Evolutionary conservation across 2,329 filamentous ascomycete species (phyloP).

Genomic region (Pyrenochaeta sp.): DNA sequence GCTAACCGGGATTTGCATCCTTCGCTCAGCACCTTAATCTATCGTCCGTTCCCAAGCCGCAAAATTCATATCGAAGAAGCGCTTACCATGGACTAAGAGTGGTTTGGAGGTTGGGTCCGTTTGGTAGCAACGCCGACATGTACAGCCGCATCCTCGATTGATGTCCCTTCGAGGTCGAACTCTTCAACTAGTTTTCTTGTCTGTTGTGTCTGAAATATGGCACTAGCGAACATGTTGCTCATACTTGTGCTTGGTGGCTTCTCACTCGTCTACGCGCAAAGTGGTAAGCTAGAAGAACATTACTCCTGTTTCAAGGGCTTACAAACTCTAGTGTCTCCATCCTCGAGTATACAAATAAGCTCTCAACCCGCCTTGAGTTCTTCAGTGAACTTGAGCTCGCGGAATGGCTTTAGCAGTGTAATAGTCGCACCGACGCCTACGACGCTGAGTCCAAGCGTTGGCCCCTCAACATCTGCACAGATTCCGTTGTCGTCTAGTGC

Average conservation of each 20-base stretch:
- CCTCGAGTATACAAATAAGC: background rate
- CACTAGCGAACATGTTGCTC: constrained; percentile 1
- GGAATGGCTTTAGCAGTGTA: constrained; percentile 3
- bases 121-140: background rate
- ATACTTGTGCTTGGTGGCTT: constrained; percentile 3
- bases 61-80: constrained; percentile 7
- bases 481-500: background rate
- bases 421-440: background rate
- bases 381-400: constrained; percentile 6
- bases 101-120: constrained; percentile 1
- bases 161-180: background rate
- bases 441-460: background rate
- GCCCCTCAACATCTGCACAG: background rate
- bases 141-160: background rate
- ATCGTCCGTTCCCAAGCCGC: constrained; percentile 7
- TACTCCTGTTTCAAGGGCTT: background rate
- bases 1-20: background rate
- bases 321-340: background rate
- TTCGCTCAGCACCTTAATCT: constrained; percentile 2
- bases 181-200: background rate
- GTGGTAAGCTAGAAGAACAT: background rate
- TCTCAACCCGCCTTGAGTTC: constrained; percentile 2
- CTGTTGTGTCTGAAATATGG: background rate
- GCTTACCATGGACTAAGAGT: constrained; percentile 3
- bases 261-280: constrained; percentile 2